Conservation (phyloP, 345 rosid genomes). For the Ceriops decandra region DNA sequence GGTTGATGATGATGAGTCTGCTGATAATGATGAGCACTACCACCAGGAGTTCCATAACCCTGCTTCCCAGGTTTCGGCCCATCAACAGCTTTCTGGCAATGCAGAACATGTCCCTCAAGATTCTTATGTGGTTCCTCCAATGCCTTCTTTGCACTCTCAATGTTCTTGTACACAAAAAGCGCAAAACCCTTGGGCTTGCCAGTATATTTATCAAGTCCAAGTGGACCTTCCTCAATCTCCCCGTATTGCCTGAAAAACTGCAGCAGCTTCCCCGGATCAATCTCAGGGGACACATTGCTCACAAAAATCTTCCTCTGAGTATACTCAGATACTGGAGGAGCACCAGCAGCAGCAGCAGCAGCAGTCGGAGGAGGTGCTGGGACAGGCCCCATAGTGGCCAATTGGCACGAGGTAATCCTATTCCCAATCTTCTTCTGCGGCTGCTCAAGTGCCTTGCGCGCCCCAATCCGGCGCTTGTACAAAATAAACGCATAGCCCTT, state of each 20-base stretch:
- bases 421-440: slow-evolving; percentile 79
- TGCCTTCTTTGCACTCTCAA: slow-evolving; percentile 63
- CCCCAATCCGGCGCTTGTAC: slow-evolving; percentile 55
- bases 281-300: slow-evolving; percentile 58
- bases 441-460: slow-evolving; percentile 58
- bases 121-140: slow-evolving; percentile 74
- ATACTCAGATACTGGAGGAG: slow-evolving; percentile 41
- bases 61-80: slow-evolving; percentile 62
- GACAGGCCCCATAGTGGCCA: slow-evolving; percentile 69
- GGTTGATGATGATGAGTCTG: slow-evolving; percentile 27
- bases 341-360: background rate
- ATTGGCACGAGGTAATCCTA: slow-evolving; percentile 63
- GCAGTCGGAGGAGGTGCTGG: slow-evolving; percentile 43
- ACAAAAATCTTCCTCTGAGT: slow-evolving; percentile 82
- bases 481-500: slow-evolving; percentile 80
- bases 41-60: slow-evolving; percentile 21
- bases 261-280: slow-evolving; percentile 48
- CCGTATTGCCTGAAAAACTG: slow-evolving; percentile 61
- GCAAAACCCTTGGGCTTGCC: slow-evolving; percentile 78
- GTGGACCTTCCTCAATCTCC: slow-evolving; percentile 76
- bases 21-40: slow-evolving; percentile 27
- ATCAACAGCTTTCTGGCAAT: slow-evolving; percentile 76
- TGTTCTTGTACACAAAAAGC: slow-evolving; percentile 56
- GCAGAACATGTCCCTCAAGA: slow-evolving; percentile 56
- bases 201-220: slow-evolving; percentile 71